Evolutionary conservation across 1,139 yeast species (phyloP), one percentile per base, ranked within the genome.

Genomic region (Candida frijolesensis): DNA sequence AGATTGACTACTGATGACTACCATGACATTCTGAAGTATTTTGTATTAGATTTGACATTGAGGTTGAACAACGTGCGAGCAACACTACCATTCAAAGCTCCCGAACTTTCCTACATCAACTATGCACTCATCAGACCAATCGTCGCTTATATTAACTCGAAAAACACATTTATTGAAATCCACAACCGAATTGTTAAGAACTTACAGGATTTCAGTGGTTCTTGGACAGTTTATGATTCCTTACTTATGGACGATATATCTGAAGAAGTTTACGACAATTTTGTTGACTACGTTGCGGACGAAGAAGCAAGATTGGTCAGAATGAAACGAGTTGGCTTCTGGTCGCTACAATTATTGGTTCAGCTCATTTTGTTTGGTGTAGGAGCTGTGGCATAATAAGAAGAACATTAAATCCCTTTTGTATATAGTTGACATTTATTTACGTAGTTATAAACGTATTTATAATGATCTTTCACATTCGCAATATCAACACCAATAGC

Each of bases 171-270:
- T 59, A 92, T 94, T 55, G 97, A 96, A 46, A 84, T 94, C 54
- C 79, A 85, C 56, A 90, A 96, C 62, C 81, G 92, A 5, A 83
- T 94, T n/a, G 87, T 87, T 44, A 94, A 41, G 19, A 50, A 47
- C 27, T 46, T 47, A 14, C 45, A 48, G 12, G 45, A 40, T 14
- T 46, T 46, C 14, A 46, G 41, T 60, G 99, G 99, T 0, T 83
- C 96, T 4, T 94, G 99, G 99, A 94, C 99, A 1, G 78, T 91
- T 5, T 94, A 91, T 66, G 99, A 94, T 65, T 87, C 96, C 34
- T 76, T 87, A 51, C 74, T 94, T 53, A 90, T 94, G 96, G 96
- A 89, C 62, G 98, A 92, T 62, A 78, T 95, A 49, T 87, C 95
- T 35, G 86, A 86, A 42, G 96, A 89, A 59, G 96, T 92, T 2